These are phyloP conservation scores for Mortierella sp. DNA, from an alignment of 371 early-diverging fungal species.

Conservation along the genomic window DNA sequence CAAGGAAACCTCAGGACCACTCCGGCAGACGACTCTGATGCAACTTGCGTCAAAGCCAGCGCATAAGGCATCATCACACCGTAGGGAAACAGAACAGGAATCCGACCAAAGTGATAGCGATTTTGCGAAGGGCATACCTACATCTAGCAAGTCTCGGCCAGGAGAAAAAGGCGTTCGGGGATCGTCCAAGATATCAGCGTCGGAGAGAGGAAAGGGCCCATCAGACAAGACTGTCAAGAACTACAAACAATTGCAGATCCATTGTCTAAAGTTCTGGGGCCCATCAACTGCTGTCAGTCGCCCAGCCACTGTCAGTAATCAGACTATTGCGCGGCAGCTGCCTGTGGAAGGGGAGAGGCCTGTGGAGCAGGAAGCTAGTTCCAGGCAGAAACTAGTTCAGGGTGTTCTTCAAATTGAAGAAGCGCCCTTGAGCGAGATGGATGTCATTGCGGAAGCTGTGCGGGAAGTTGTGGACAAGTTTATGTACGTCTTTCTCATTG, in stretches of 20 bases:
- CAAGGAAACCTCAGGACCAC: not conserved
- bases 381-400: constrained; percentile 19
- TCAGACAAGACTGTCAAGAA: constrained; percentile 24
- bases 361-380: not conserved
- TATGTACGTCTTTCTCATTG: too few relatives aligned
- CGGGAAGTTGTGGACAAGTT: constrained; percentile 35
- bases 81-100: constrained; percentile 4
- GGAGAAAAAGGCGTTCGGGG: not conserved
- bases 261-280: constrained; percentile 48
- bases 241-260: constrained; percentile 50
- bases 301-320: constrained; percentile 28
- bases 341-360: constrained; percentile 13
- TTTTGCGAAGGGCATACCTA: not conserved
- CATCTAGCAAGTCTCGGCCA: not conserved
- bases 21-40: constrained; percentile 31
- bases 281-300: constrained; percentile 15
- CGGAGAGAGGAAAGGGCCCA: constrained; percentile 11
- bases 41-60: constrained; percentile 18
- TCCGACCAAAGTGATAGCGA: constrained; percentile 13
- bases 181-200: not conserved
- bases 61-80: not conserved
- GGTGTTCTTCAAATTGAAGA: constrained; percentile 35
- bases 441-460: constrained; percentile 52
- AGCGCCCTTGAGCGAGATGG: constrained; percentile 51
- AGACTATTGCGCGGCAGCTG: constrained; percentile 11